Evolutionary conservation across 1,284 basidiomycete genomes (phyloP), one percentile per base, ranked within the genome.

Genomic region (Apiotrichum domesticum): DNA sequence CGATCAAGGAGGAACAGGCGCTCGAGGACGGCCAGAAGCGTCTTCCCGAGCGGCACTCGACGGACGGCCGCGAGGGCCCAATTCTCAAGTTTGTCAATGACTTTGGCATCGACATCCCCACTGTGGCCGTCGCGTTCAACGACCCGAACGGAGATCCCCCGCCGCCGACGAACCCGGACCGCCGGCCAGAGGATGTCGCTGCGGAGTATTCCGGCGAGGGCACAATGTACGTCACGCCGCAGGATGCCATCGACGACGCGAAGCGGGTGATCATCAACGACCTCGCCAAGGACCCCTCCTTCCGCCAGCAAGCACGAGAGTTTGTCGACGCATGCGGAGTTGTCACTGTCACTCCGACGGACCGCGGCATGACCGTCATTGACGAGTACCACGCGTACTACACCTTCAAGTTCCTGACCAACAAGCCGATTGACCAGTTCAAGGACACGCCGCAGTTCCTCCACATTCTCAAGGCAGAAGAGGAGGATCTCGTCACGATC

Each of bases 371-470:
- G 63, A 80, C 80, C 33, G 91, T 94, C 72, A 97, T 98, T 52
- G 89, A 94, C 68, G 86, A 93, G 63, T 84, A 87, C 65, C 89
- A 97, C 74, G 84, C 85, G 0, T 96, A 89, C 77, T 92, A 86
- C 91, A 86, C 86, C 66, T 98, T 98, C 84, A 98, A 98, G 80
- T 98, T 97, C 78, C 80, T 98, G 42, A 79, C 83, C 43, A 82
- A 87, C 65, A 98, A 98, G 73, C 87, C 85, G 9, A 82, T 91
- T 35, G 73, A 74, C n/a, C 81, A 84, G 6, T 86, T 97, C 81
- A 70, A 85, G 46, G 81, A 85, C 40, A 61, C 81, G 0, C 79
- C 88, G 7, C 91, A 95, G 68, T 96, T 95, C 77, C 79, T 98
- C 35, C 86, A 92, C 65, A 96, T 98, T 63, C 83, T 98, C 8